These are phyloP conservation scores for Tolypocladium pustulatum DNA, from an alignment of 2,329 filamentous ascomycete genomes.

Conservation along the genomic window DNA sequence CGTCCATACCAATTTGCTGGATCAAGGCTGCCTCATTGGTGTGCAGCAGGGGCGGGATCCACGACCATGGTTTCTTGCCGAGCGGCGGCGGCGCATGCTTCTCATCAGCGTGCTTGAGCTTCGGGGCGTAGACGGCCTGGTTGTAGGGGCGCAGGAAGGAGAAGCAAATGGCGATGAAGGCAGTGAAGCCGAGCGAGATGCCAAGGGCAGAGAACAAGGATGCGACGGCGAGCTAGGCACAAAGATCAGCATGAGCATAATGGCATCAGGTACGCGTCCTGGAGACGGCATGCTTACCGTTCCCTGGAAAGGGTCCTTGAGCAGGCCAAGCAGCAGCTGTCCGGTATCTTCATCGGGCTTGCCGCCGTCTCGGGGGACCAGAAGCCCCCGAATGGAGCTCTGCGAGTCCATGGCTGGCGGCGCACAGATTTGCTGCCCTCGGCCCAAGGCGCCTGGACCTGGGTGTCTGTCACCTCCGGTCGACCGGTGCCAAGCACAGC, in stretches of 20 bases:
- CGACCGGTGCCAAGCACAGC: neutral
- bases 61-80: conserved; percentile 78
- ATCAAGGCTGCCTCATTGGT: conserved; percentile 71
- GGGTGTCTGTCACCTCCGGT: neutral
- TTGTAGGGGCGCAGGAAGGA: conserved; percentile 87
- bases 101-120: conserved; percentile 83
- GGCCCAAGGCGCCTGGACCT: neutral
- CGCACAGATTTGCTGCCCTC: neutral
- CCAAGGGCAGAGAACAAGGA: conserved; percentile 71
- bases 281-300: conserved; percentile 22
- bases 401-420: neutral
- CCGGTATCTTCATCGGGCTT: conserved; percentile 17
- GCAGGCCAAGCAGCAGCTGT: conserved; percentile 34
- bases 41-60: conserved; percentile 68
- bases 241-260: neutral
- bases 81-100: conserved; percentile 81
- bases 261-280: neutral
- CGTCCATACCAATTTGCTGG: conserved; percentile 81
- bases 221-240: conserved; percentile 15
- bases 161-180: conserved; percentile 68
- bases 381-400: neutral
- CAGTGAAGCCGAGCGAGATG: conserved; percentile 67
- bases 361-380: neutral
- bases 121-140: conserved; percentile 85
- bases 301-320: conserved; percentile 39